Percentiles rank a stretch among this genome's conserved stretches.
These are phyloP conservation scores for Colletotrichum phormii DNA, from an alignment of 2,329 filamentous ascomycete genomes.

Conservation along the genomic window DNA sequence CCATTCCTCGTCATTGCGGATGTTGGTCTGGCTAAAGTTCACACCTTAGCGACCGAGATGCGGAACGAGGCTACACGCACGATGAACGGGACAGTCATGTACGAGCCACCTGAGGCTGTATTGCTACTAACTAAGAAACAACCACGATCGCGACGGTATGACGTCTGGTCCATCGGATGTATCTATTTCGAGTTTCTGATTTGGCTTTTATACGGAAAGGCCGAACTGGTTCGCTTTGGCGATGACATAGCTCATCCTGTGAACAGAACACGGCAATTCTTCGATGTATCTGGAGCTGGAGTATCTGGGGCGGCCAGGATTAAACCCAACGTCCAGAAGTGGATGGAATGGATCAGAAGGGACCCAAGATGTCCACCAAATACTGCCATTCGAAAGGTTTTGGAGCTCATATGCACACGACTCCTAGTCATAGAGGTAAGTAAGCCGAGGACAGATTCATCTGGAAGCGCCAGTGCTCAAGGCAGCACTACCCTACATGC, in stretches of 20 bases:
- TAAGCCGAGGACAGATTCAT: neutral
- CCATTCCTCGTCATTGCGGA: conserved; percentile 13
- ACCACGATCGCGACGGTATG: conserved; percentile 41
- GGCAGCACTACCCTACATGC: neutral
- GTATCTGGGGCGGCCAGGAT: neutral
- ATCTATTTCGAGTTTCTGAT: conserved; percentile 44
- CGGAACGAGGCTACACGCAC: conserved; percentile 1
- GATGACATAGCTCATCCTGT: neutral
- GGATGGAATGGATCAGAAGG: conserved; percentile 1
- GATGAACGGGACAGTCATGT: neutral
- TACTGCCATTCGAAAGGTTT: neutral
- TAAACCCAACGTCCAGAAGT: neutral
- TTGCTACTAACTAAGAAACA: neutral
- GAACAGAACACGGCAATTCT: neutral
- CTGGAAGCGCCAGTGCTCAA: neutral
- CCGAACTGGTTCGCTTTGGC: neutral
- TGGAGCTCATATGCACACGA: neutral
- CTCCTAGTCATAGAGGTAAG: neutral
- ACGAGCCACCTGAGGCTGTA: conserved; percentile 18
- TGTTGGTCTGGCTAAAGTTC: conserved; percentile 4
- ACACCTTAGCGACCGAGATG: neutral
- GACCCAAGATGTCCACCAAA: neutral
- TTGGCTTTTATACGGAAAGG: conserved; percentile 43
- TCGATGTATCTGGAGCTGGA: neutral
- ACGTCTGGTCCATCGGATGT: conserved; percentile 47